phyloP scores from a whole-genome alignment of 2,329 filamentous ascomycete genomes.

The Talaromyces rugulosus region DNA sequence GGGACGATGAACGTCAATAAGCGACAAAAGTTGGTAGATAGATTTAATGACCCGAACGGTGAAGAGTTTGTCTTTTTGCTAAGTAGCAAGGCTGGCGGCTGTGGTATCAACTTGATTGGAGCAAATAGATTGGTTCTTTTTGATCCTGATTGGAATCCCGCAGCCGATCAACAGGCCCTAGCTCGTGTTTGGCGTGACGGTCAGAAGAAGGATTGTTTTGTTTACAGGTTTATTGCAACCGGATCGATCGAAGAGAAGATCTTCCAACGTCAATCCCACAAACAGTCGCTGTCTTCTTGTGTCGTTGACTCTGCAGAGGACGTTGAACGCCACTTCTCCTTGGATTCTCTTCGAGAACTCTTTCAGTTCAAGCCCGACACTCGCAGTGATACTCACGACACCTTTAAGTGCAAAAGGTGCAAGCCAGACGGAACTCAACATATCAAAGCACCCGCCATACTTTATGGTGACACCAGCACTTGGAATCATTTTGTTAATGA shows the following conservation, averaged over 20 bases:
- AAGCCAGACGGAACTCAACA: conserved; percentile 80
- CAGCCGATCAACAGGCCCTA: conserved; percentile 92
- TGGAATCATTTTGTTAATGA: conserved; percentile 97
- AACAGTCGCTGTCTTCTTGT: conserved; percentile 91
- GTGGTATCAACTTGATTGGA: conserved; percentile 91
- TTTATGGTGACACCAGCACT: conserved; percentile 97
- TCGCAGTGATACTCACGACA: conserved; percentile 91
- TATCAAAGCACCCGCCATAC: conserved; percentile 87
- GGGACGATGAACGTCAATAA: conserved; percentile 98
- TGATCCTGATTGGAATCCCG: conserved; percentile 97
- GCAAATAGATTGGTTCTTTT: conserved; percentile 93
- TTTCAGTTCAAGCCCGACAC: conserved; percentile 89
- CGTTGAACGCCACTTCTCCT: conserved; percentile 91
- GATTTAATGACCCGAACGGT: conserved; percentile 90
- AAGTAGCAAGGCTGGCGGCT: conserved; percentile 93
- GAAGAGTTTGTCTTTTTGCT: conserved; percentile 92
- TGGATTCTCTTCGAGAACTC: conserved; percentile 84
- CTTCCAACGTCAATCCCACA: conserved; percentile 96
- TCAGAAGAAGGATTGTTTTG: conserved; percentile 98
- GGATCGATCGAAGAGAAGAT: conserved; percentile 99
- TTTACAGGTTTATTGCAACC: conserved; percentile 98
- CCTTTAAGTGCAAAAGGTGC: conserved; percentile 97
- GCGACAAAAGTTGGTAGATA: conserved; percentile 93
- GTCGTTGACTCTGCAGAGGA: conserved; percentile 96
- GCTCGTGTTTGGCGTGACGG: conserved; percentile 98